phyloP scores from a whole-genome alignment of 495 filamentous ascomycete species.

The Evernia prunastri region DNA sequence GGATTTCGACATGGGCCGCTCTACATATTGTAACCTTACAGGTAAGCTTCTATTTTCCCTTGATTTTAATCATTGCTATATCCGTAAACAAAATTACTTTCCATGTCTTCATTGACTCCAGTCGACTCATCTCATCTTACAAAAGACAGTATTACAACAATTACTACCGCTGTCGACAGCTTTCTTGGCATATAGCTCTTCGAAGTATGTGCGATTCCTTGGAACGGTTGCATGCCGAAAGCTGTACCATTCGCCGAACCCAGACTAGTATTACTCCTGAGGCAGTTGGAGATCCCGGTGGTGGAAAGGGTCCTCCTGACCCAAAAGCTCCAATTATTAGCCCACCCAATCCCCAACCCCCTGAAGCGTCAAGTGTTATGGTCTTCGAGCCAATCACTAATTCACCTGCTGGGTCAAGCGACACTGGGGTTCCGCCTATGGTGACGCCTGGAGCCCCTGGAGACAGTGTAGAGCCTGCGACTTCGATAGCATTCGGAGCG shows the following conservation, averaged over 20 bases:
- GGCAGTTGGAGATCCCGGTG: too few relatives aligned
- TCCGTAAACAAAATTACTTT: too few relatives aligned
- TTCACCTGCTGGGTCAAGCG: background rate
- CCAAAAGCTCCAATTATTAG: background rate
- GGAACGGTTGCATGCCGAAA: background rate
- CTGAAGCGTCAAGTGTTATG: background rate
- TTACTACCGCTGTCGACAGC: background rate
- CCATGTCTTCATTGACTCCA: too few relatives aligned
- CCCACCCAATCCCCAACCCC: background rate
- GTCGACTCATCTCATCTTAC: background rate
- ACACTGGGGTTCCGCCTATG: constrained; percentile 1
- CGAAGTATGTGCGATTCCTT: background rate
- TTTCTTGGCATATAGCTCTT: background rate
- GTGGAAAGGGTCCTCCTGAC: background rate
- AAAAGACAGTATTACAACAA: background rate
- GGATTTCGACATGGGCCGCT: too few relatives aligned
- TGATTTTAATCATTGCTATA: background rate
- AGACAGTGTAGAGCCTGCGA: constrained; percentile 1
- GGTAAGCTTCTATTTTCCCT: too few relatives aligned
- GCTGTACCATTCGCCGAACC: background rate
- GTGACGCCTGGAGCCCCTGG: background rate
- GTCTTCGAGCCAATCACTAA: background rate
- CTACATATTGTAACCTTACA: too few relatives aligned
- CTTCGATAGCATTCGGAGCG: background rate
- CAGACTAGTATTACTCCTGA: too few relatives aligned